Evolutionary conservation across 2,329 filamentous ascomycete species (phyloP), one percentile per base, ranked within the genome.

Genomic region (Tolypocladium nubicola): DNA sequence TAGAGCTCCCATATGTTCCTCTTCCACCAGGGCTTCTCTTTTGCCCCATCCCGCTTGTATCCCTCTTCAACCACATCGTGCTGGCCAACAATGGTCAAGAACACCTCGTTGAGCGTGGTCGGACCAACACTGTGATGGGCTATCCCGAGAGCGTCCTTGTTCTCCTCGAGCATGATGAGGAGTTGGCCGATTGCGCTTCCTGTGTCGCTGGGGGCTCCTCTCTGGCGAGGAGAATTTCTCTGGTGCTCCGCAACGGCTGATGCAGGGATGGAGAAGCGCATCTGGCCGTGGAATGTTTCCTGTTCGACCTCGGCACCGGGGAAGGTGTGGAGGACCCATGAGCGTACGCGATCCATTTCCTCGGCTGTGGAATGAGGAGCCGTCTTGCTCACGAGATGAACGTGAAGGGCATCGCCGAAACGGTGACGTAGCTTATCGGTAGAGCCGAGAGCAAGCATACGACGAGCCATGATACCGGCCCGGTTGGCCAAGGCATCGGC

Each of bases 101-200:
- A 97, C 0, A 97, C 91, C 71, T 96, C 89, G 68, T 97, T 92
- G 43, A 97, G 74, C 16, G 90, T 95, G 23, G 90, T 94, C 26
- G 90, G 89, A 58, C 84, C 88, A 62, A 96, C 90, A 53, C 87
- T 90, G 71, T 93, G 96, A 70, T 95, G 90, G 68, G 89, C 87
- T 53, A 96, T 79, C 0, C 88, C 88, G 33, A 96, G 71, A 5
- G 73, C 70, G 21, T 83, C 75, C 65, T 86, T 88, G 60, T 85
- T 78, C 63, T 84, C 82, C 71, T 97, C 92, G 1, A 96, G 75
- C 43, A 86, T 66, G 19, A 86, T 81, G 59, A 94, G 89, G 5
- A 95, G 73, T 8, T 79, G 77, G 0, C 88, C 85, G 26, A 93
- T 85, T 13, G 84, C 81, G 58, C 76, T 79, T 40, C 33, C 56